These are phyloP conservation scores for Arthroderma sp. DNA, from an alignment of 2,329 filamentous ascomycete species.

Conservation along the genomic window DNA sequence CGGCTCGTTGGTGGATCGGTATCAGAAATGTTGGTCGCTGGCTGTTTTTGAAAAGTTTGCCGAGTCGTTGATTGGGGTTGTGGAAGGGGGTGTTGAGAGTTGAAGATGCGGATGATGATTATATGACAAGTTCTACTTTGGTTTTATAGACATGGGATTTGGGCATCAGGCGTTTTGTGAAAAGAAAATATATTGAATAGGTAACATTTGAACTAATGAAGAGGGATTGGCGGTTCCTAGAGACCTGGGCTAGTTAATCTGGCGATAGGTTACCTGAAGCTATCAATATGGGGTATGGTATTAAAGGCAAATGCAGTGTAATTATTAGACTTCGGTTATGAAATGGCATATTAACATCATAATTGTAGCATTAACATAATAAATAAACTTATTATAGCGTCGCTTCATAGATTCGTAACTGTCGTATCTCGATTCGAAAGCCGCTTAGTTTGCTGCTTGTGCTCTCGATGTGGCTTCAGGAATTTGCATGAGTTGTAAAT, in stretches of 20 bases:
- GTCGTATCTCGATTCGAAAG: too few species aligned
- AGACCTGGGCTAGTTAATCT: too few species aligned
- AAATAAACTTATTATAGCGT: too few species aligned
- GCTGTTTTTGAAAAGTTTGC: slow-evolving; percentile 30
- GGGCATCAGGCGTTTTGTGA: too few species aligned
- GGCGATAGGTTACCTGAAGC: not conserved
- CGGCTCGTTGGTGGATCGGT: slow-evolving; percentile 29
- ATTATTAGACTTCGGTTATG: not conserved
- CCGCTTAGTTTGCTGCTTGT: not conserved
- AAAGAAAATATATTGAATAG: too few species aligned
- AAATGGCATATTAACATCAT: not conserved
- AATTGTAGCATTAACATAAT: too few species aligned
- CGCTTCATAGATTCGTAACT: not conserved
- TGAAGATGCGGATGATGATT: not conserved
- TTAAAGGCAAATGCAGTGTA: not conserved
- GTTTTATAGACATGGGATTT: too few species aligned
- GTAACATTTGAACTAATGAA: too few species aligned
- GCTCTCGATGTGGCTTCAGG: not conserved
- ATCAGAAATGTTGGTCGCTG: slow-evolving; percentile 32
- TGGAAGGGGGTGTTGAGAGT: slow-evolving; percentile 3
- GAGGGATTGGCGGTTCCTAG: too few species aligned
- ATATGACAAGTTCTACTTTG: not conserved
- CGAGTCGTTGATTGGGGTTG: slow-evolving; percentile 20
- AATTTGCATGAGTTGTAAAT: not conserved
- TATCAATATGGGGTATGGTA: not conserved